Base-by-base conservation (phyloP, 139 green algal genomes). In the Chlorella sp. region DNA sequence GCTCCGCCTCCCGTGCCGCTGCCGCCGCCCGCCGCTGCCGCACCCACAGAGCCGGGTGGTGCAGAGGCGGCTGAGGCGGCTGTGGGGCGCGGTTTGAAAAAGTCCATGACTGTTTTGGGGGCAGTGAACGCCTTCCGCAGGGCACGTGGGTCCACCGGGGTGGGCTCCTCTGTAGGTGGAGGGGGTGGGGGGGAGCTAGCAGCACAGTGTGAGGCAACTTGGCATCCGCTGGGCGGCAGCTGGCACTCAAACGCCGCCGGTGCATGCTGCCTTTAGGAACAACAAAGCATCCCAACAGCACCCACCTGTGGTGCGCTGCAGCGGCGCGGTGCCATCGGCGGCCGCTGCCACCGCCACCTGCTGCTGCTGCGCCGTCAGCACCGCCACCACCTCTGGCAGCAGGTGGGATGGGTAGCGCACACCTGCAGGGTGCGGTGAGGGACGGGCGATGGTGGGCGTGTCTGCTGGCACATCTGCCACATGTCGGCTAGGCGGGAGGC, bases 341-440 rank as follows among this genome's bases (percentile, higher is more conserved):
- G 80, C 60, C 38, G 70, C 70, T 30, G 56, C 41, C 24, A 32
- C 62, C 34, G 51, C 60, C 51, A 60, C 38, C 56, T 56, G n/a
- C 38, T 85, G 28, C 84, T 92, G 78, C 62, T 84, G 36, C 2
- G 85, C 82, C n/a, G 67, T 62, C 51, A 93, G 82, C 43, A 77
- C 83, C 0, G 85, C 89, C 40, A 90, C 89, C 26, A 96, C 94
- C 78, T 96, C 90, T 5, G 85, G 80, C 76, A 96, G 86, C 64
- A 96, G 86, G 16, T 88, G 69, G 20, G 69, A 84, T 16, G 92
- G 91, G 85, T 95, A 96, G 36, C 92, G 88, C 81, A 96, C 92
- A 22, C 92, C 93, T 90, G 87, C 72, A 65, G 34, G n/a, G 32
- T 6, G 22, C 9, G 56, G 56, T 20, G 22, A 36, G 40, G 20